Evolutionary conservation across 106 monocot species (phyloP), one percentile per base, ranked within the genome.

Genomic region (Allium cepa): DNA sequence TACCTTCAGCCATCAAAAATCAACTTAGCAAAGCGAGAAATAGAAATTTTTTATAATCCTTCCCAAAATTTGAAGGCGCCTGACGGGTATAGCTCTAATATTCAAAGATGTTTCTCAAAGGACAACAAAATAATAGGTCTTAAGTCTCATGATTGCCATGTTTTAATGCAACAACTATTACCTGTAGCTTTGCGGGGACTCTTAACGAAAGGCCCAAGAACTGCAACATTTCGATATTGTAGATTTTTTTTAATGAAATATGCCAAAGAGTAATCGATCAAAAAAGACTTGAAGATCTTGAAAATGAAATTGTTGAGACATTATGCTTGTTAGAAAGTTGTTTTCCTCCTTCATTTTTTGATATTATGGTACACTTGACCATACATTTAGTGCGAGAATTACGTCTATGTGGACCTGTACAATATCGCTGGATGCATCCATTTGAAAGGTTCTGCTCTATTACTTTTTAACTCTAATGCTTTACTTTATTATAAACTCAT

Each of bases 101-200:
- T 56, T 56, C 4, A 4, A 2, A 56, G 56, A 56, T 56, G 56
- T 56, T 56, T 56, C 2, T 56, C 56, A 56, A 56, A 56, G 56
- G 56, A 56, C 4, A 56, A 56, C 4, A 56, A 56, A 11, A 56
- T 56, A 56, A 13, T 56, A 56, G 56, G 56, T n/a, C 56, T 56
- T 56, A n/a, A 56, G 56, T 56, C 56, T n/a, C 56, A 56, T 56
- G 56, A 56, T n/a, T 56, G 56, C 4, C 56, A 56, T 56, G 56
- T 56, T 56, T n/a, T 56, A 4, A 56, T 56, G 56, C 56, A 56
- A n/a, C 56, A 56, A 56, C 56, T n/a, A 56, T 56, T 56, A 56
- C n/a, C 56, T n/a, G 11, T 56, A 56, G 56, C 56, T 56, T 56
- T 56, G 56, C 11, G 56, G 4, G 56, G 56, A 56, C 56, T 56